A percentile compares a stretch with the other conserved stretches of the same genome.
Evolutionary conservation across 345 rosid species (phyloP).

Genomic region (Dipteronia dyeriana): DNA sequence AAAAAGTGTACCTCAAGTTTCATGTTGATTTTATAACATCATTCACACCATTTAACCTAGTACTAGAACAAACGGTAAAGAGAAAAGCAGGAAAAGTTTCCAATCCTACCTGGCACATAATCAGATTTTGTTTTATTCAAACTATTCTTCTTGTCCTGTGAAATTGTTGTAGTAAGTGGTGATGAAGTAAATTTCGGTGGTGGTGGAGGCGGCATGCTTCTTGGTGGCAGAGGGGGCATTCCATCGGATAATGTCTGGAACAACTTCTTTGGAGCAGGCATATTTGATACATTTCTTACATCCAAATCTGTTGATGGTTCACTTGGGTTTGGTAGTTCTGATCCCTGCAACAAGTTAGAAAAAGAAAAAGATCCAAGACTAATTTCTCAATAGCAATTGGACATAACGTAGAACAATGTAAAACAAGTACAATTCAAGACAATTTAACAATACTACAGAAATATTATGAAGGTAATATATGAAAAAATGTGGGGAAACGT

Average conservation of each 20-base stretch:
- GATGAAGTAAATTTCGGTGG: slow-evolving; percentile 54
- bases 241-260: slow-evolving; percentile 34
- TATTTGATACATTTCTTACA: slow-evolving; percentile 37
- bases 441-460: neutral
- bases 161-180: slow-evolving; percentile 26
- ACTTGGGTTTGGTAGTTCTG: slow-evolving; percentile 33
- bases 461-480: neutral
- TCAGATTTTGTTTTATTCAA: slow-evolving; percentile 35
- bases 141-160: slow-evolving; percentile 26
- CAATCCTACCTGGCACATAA: slow-evolving; percentile 54
- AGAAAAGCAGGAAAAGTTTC: neutral
- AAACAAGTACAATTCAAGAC: neutral
- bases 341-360: slow-evolving; percentile 46
- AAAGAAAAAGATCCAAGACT: slow-evolving; percentile 23
- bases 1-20: neutral
- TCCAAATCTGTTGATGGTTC: slow-evolving; percentile 27
- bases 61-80: neutral
- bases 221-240: slow-evolving; percentile 49
- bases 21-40: neutral
- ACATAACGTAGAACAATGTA: neutral
- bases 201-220: slow-evolving; percentile 55
- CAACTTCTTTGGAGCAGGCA: slow-evolving; percentile 56
- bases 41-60: slow-evolving; percentile 8
- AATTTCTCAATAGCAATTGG: slow-evolving; percentile 25
- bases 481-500: neutral